Evolutionary conservation across 306 rosid genomes (phyloP).

Genomic region (Trichosanthes cucumerina): DNA sequence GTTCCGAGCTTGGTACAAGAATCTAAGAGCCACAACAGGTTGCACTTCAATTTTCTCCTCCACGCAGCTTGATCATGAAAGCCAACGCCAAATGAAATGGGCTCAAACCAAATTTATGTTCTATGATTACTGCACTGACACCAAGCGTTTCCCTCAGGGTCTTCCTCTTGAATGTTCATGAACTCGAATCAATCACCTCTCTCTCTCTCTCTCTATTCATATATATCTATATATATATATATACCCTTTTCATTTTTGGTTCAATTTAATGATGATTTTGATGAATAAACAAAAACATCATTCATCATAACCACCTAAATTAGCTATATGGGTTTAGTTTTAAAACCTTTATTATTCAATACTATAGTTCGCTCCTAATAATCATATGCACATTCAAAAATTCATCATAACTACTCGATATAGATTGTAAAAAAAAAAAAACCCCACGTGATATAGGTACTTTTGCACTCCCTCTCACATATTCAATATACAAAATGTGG

Average conservation of each 20-base stretch:
- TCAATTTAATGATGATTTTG: not conserved
- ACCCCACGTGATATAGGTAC: too few relatives aligned
- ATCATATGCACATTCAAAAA: too few relatives aligned
- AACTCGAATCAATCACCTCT: not conserved
- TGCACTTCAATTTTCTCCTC: not conserved
- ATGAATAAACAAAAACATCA: not conserved
- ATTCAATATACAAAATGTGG: too few relatives aligned
- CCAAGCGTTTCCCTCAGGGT: conserved; percentile 25
- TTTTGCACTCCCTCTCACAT: too few relatives aligned
- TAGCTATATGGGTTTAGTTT: too few relatives aligned
- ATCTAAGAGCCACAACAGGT: not conserved
- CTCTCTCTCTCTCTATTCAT: too few relatives aligned
- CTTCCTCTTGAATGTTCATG: conserved; percentile 16
- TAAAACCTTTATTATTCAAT: too few relatives aligned
- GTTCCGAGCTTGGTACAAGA: not conserved
- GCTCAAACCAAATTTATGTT: conserved; percentile 14
- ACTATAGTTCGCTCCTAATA: too few relatives aligned
- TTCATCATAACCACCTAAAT: too few relatives aligned
- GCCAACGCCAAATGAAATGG: not conserved
- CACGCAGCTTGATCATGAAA: conserved; percentile 6
- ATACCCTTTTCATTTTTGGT: not conserved
- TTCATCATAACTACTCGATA: too few relatives aligned
- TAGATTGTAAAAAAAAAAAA: too few relatives aligned
- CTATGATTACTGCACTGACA: conserved; percentile 33
- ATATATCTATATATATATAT: too few relatives aligned